Evolutionary conservation across 805 yeast genomes (phyloP).

Genomic region (Yarrowia alimentaria): DNA sequence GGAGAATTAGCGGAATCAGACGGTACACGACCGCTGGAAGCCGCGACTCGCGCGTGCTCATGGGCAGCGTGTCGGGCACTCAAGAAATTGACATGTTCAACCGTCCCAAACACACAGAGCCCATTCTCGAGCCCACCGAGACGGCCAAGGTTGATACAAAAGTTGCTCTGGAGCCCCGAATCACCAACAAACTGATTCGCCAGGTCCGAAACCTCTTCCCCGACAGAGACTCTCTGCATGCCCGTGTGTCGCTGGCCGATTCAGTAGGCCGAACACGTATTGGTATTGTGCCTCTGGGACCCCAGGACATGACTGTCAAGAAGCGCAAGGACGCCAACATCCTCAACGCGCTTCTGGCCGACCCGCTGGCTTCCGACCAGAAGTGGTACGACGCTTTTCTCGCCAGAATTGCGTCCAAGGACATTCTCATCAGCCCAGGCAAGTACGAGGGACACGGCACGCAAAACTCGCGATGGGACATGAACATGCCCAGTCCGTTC

Average conservation of each 20-base stretch:
- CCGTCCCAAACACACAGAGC: constrained; percentile 4
- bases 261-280: constrained; percentile 34
- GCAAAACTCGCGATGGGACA: constrained; percentile 39
- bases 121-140: constrained; percentile 3
- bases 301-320: constrained; percentile 33
- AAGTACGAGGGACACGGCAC: constrained; percentile 36
- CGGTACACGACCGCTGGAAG: constrained; percentile 31
- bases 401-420: constrained; percentile 39
- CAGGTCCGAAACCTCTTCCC: constrained; percentile 31
- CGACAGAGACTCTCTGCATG: constrained; percentile 35
- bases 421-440: constrained; percentile 35
- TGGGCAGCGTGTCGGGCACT: constrained; percentile 14
- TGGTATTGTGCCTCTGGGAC: constrained; percentile 36
- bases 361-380: constrained; percentile 39
- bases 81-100: constrained; percentile 10
- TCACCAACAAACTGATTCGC: constrained; percentile 1
- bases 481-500: constrained; percentile 34
- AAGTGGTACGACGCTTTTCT: constrained; percentile 37
- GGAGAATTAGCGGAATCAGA: not conserved
- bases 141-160: constrained; percentile 16
- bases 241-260: constrained; percentile 33
- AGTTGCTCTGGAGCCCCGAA: constrained; percentile 13
- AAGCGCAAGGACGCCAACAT: constrained; percentile 30
- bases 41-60: constrained; percentile 12
- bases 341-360: constrained; percentile 39